Base-by-base conservation (phyloP, 768 basidiomycete genomes). In the Amanita pseudoporphyria region DNA sequence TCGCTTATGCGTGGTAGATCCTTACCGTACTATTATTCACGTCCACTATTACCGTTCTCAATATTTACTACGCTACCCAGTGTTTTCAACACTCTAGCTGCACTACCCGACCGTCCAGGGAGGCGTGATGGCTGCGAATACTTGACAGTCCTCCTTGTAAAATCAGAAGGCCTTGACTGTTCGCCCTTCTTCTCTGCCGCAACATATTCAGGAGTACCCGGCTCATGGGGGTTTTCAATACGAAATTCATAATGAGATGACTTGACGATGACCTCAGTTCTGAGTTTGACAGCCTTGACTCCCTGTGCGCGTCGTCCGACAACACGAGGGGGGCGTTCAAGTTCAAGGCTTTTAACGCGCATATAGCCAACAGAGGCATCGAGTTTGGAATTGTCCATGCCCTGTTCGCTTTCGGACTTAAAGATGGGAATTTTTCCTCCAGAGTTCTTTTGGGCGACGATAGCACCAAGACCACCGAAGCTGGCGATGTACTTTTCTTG, bases 201-300 rank as follows among this genome's bases (percentile, higher is more conserved):
- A 28, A 56, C 68, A 60, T 81, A 82, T 36, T 71, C 70, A 36
- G 51, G 61, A 43, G 73, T 73, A 6, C 81, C 79, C n/a, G 73
- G 74, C 2, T 54, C 50, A 54, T 76, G 63, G 0, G 76, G 70
- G 55, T 81, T 81, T 40, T 62, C 54, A 57, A 53, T 62, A 22
- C 40, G 54, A 56, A 70, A 70, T 13, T 63, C 58, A 37, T 58
- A 51, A 28, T 51, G 50, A 0, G 45, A 49, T 10, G 52, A 47
- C 6, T 53, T 68, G 56, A 51, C 57, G 53, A 52, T 52, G 30
- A 73, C 59, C 9, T 60, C 49, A 36, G 67, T 52, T 0, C 55
- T 54, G 33, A 81, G 33, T 13, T 44, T 60, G 31, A 68, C 64
- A 3, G 57, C 65, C 60, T 69, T 62, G 54, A 72, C 53, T 5